These are phyloP conservation scores for Elsinoe perseae DNA, from an alignment of 2,329 filamentous ascomycete genomes.

Conservation along the genomic window DNA sequence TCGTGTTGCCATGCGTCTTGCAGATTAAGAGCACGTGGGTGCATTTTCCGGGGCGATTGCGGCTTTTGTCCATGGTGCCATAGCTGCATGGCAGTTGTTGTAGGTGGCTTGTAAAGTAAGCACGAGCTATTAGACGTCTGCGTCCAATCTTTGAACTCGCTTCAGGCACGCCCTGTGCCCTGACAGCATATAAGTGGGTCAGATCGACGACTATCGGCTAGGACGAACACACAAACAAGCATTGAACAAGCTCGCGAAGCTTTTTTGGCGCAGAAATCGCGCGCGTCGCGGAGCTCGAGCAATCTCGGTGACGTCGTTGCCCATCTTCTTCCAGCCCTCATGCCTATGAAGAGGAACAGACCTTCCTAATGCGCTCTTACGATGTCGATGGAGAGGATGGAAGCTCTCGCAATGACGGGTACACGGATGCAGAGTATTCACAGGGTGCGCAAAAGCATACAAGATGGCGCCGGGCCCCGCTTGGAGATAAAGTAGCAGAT, in stretches of 20 bases:
- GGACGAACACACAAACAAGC: not conserved
- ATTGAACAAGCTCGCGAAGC: constrained; percentile 12
- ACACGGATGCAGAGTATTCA: constrained; percentile 6
- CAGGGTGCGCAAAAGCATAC: not conserved
- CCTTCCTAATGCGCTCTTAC: constrained; percentile 14
- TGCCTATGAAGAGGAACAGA: not conserved
- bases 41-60: not conserved
- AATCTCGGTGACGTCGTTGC: constrained; percentile 4
- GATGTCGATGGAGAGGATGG: constrained; percentile 1
- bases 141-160: not conserved
- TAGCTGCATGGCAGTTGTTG: not conserved
- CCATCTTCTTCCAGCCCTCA: constrained; percentile 1
- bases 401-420: not conserved
- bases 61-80: not conserved
- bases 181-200: not conserved
- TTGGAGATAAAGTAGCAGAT: not conserved
- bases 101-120: not conserved
- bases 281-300: not conserved
- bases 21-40: not conserved
- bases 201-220: constrained; percentile 5
- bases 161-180: not conserved
- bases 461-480: not conserved
- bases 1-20: too few species aligned
- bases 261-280: constrained; percentile 2
- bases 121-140: not conserved